Conservation (phyloP, 2,329 filamentous ascomycete species). For the Paracoccidioides brasiliensis region DNA sequence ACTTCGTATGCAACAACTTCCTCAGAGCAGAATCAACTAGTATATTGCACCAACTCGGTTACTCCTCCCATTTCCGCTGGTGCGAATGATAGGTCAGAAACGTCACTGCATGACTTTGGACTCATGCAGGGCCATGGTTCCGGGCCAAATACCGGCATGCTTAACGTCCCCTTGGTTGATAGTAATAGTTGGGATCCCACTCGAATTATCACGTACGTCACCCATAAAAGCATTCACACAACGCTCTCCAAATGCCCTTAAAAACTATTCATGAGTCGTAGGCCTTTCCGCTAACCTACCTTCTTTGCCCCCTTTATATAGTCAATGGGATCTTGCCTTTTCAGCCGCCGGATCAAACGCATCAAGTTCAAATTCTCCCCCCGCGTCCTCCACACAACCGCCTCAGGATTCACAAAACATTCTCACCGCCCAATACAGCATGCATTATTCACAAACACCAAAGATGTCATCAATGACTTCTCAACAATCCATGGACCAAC, state of each 20-base stretch:
- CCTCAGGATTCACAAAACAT: constrained; percentile 16
- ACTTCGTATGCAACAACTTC: neutral
- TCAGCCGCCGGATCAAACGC: constrained; percentile 48
- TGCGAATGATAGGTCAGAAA: constrained; percentile 63
- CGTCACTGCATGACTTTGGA: constrained; percentile 45
- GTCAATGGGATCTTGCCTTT: constrained; percentile 93
- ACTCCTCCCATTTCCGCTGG: constrained; percentile 67
- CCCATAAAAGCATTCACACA: neutral
- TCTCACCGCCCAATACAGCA: neutral
- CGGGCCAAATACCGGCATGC: constrained; percentile 33
- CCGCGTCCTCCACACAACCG: constrained; percentile 25
- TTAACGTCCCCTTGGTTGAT: constrained; percentile 46
- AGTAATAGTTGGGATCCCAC: constrained; percentile 73
- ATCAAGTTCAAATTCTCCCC: constrained; percentile 28
- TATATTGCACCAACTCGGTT: constrained; percentile 39
- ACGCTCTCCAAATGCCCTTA: too few species aligned
- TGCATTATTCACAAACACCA: constrained; percentile 2
- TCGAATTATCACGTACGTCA: constrained; percentile 74
- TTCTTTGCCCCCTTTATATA: constrained; percentile 24
- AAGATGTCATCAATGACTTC: constrained; percentile 17
- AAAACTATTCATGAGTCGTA: neutral
- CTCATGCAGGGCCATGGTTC: constrained; percentile 19
- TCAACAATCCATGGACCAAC: constrained; percentile 22
- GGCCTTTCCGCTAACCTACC: neutral
- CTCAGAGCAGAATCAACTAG: constrained; percentile 1